phyloP scores from a whole-genome alignment of 1,139 yeast species.

The Geotrichum carabidarum region DNA sequence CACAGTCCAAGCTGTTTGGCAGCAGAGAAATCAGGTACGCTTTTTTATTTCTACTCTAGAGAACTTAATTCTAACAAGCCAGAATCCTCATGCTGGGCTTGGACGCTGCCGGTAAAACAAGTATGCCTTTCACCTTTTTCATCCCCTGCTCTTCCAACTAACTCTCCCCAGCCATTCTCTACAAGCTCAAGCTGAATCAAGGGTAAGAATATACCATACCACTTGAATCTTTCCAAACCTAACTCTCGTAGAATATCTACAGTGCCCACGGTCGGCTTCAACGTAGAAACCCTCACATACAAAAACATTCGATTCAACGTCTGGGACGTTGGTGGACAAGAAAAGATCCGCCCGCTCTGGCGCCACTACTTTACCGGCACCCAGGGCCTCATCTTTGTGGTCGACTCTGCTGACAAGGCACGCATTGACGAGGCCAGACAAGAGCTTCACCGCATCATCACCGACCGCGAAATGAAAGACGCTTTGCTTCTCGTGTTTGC shows the following conservation, averaged over 20 bases:
- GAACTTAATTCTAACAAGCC: background rate
- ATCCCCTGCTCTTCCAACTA: background rate
- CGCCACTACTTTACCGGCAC: slow-evolving; percentile 93
- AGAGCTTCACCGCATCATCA: slow-evolving; percentile 71
- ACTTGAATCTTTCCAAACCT: background rate
- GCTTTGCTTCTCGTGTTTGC: slow-evolving; percentile 81
- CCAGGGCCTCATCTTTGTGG: slow-evolving; percentile 87
- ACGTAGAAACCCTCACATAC: slow-evolving; percentile 86
- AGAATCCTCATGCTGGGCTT: slow-evolving; percentile 85
- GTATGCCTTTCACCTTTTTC: slow-evolving; percentile 36
- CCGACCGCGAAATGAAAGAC: slow-evolving; percentile 74
- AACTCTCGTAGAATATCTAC: slow-evolving; percentile 50
- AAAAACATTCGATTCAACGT: slow-evolving; percentile 86
- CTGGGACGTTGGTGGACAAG: slow-evolving; percentile 98
- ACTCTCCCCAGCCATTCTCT: slow-evolving; percentile 46
- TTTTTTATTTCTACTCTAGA: background rate
- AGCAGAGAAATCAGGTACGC: slow-evolving; percentile 38
- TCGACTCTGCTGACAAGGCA: slow-evolving; percentile 70
- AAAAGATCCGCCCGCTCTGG: slow-evolving; percentile 85
- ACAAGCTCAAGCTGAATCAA: slow-evolving; percentile 68
- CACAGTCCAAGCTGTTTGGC: slow-evolving; percentile 46
- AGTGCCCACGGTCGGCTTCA: slow-evolving; percentile 92
- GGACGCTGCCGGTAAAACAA: slow-evolving; percentile 90
- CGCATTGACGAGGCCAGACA: slow-evolving; percentile 74
- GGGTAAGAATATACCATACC: slow-evolving; percentile 35